Conservation (phyloP, 2,329 filamentous ascomycete species). For the Exophiala alcalophila region DNA sequence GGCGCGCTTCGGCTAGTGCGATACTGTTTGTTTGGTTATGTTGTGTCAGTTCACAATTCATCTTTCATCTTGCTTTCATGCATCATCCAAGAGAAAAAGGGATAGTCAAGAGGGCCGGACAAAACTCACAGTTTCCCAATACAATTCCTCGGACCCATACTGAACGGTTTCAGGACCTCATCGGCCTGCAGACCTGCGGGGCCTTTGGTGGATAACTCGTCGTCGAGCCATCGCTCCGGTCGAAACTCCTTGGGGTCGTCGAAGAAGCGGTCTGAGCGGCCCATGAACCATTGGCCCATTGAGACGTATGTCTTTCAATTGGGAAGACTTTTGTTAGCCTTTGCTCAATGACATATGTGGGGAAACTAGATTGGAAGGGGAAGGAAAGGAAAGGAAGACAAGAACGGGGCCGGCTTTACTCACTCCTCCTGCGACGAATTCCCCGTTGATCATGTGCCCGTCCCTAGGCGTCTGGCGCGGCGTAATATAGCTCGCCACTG, state of each 20-base stretch:
- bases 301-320: constrained; percentile 17
- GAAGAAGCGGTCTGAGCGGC: constrained; percentile 14
- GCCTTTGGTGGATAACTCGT: constrained; percentile 6
- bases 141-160: constrained; percentile 18
- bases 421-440: constrained; percentile 33
- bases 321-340: neutral
- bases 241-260: constrained; percentile 15
- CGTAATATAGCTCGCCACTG: constrained; percentile 14
- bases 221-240: constrained; percentile 17
- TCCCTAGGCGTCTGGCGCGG: constrained; percentile 40
- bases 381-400: no score
- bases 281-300: constrained; percentile 23
- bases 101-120: neutral
- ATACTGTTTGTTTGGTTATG: no score
- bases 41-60: neutral
- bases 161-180: constrained; percentile 16
- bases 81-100: no score
- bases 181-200: constrained; percentile 5
- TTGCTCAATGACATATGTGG: neutral
- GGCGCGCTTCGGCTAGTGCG: constrained; percentile 12
- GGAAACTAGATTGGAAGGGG: neutral
- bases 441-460: constrained; percentile 32
- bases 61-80: no score
- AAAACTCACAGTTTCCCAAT: constrained; percentile 15
- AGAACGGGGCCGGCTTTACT: no score